Evolutionary conservation across 2,329 filamentous ascomycete genomes (phyloP).

Genomic region (Aspergillus fructus): DNA sequence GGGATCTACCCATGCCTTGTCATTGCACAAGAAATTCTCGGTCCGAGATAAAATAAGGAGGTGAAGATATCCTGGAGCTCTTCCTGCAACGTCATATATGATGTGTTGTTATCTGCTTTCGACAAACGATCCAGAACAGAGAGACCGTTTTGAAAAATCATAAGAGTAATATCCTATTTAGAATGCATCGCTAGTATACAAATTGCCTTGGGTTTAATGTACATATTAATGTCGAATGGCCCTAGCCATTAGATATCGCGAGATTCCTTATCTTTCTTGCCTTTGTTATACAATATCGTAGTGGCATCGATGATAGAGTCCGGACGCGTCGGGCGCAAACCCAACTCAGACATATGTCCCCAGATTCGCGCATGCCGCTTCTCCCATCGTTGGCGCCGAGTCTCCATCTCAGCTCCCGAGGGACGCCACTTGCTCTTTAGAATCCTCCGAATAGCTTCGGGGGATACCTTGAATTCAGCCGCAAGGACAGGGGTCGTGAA

Average conservation of each 20-base stretch:
- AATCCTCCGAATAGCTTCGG: slow-evolving; percentile 84
- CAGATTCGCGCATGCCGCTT: slow-evolving; percentile 47
- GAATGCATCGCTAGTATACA: neutral
- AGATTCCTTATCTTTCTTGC: neutral
- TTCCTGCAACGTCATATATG: neutral
- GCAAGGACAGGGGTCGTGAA: slow-evolving; percentile 76
- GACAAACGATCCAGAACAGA: neutral
- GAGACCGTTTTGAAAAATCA: neutral
- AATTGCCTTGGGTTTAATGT: neutral
- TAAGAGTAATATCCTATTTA: neutral
- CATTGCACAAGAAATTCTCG: neutral
- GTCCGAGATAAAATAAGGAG: neutral
- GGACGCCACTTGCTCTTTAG: slow-evolving; percentile 59
- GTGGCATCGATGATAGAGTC: slow-evolving; percentile 25
- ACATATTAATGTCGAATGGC: neutral
- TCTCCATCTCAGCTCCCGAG: slow-evolving; percentile 37
- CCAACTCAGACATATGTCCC: slow-evolving; percentile 48
- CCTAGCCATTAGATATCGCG: neutral
- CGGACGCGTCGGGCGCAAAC: slow-evolving; percentile 53
- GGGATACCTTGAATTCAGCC: slow-evolving; percentile 77
- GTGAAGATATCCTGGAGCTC: neutral
- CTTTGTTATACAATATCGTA: slow-evolving; percentile 24
- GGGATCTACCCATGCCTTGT: neutral
- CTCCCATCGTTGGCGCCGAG: slow-evolving; percentile 45
- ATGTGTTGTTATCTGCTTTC: neutral